A percentile compares a stretch with the other conserved stretches of the same genome.
Conservation (phyloP, 345 rosid genomes). For the Tarenaya hassleriana region DNA sequence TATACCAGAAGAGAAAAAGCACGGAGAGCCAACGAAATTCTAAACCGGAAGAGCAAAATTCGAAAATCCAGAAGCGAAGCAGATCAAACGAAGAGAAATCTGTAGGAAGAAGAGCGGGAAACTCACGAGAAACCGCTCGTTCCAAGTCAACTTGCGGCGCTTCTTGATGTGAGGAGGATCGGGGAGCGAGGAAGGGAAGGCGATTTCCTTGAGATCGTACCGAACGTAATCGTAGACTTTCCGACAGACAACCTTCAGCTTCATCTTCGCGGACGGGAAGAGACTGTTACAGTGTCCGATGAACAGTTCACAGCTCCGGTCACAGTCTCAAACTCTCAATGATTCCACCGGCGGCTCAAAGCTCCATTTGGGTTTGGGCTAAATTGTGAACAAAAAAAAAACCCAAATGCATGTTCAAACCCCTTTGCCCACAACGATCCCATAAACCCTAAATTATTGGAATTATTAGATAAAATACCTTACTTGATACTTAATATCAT, state of each 20-base stretch:
- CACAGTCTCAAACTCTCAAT: no score
- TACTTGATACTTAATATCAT: no score
- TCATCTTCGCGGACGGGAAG: constrained; percentile 21
- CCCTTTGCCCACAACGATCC: no score
- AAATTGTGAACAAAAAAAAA: no score
- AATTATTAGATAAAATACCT: no score
- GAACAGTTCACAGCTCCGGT: no score
- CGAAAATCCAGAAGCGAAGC: background rate
- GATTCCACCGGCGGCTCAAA: no score
- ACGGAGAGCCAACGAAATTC: no score
- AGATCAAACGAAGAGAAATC: background rate
- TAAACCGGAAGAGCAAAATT: background rate
- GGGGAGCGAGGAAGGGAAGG: constrained; percentile 43
- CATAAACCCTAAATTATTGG: no score
- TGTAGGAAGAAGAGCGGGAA: background rate
- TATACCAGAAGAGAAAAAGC: no score
- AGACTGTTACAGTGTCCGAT: background rate
- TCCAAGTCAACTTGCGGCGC: constrained; percentile 50
- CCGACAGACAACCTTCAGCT: constrained; percentile 37
- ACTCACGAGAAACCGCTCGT: constrained; percentile 36
- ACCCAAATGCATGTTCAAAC: no score
- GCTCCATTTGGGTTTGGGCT: no score
- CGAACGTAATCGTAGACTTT: constrained; percentile 69
- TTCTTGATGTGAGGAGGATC: constrained; percentile 77
- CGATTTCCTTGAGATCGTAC: constrained; percentile 80